A percentile compares a stretch with the other conserved stretches of the same genome.
phyloP scores from a whole-genome alignment of 1,284 basidiomycete genomes.

The Schizophyllum amplum region DNA sequence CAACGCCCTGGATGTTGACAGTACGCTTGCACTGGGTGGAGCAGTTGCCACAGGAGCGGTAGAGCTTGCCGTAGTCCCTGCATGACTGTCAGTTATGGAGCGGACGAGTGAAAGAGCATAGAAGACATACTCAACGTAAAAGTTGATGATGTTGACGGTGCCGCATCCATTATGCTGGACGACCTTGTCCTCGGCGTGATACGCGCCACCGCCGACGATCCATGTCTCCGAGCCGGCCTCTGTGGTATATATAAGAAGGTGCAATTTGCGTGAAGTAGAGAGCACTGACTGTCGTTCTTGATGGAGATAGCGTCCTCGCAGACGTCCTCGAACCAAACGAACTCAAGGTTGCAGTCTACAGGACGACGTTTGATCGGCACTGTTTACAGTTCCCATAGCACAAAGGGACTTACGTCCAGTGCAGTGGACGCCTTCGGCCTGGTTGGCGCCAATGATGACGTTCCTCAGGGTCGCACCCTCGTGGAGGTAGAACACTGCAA shows the following conservation, averaged over 20 bases:
- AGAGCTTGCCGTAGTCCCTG: too few species aligned
- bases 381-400: constrained; percentile 33
- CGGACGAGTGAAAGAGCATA: constrained; percentile 30
- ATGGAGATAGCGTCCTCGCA: constrained; percentile 35
- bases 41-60: constrained; percentile 22
- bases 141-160: too few species aligned
- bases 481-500: constrained; percentile 31
- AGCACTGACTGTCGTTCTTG: constrained; percentile 26
- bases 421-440: constrained; percentile 33
- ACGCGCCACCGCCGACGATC: too few species aligned
- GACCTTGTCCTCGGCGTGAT: too few species aligned
- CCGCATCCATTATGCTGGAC: too few species aligned
- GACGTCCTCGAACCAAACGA: constrained; percentile 23
- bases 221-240: constrained; percentile 20
- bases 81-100: constrained; percentile 6
- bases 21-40: constrained; percentile 17
- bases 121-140: too few species aligned
- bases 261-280: not conserved
- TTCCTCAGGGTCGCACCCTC: constrained; percentile 31
- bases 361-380: not conserved
- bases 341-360: not conserved
- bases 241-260: not conserved
- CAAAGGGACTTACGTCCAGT: too few species aligned
- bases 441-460: constrained; percentile 32
- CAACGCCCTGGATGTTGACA: constrained; percentile 25